Percentiles rank a stretch among this genome's conserved stretches.
phyloP scores from a whole-genome alignment of 2,329 filamentous ascomycete genomes.

The Didymella keratinophila region DNA sequence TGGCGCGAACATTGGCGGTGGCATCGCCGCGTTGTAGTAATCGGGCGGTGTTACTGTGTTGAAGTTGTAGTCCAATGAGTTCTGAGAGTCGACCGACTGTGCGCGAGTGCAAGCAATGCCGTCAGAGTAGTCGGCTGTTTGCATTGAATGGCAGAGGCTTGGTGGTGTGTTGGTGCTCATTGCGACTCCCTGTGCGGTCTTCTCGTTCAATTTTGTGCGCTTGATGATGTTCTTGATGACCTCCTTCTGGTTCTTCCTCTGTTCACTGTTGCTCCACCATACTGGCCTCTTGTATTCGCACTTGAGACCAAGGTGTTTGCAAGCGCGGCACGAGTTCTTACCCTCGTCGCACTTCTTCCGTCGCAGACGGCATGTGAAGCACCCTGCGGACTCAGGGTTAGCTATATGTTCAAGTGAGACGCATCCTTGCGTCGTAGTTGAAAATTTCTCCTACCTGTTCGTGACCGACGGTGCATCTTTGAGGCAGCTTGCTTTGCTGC shows the following conservation, averaged over 20 bases:
- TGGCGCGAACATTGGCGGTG: slow-evolving; percentile 57
- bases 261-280: slow-evolving; percentile 97
- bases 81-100: slow-evolving; percentile 81
- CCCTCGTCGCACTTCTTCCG: slow-evolving; percentile 75
- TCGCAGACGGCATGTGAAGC: slow-evolving; percentile 72
- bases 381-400: slow-evolving; percentile 60
- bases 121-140: slow-evolving; percentile 82
- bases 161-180: slow-evolving; percentile 71
- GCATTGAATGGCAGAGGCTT: slow-evolving; percentile 80
- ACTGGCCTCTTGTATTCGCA: slow-evolving; percentile 97
- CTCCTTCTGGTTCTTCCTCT: slow-evolving; percentile 87
- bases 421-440: slow-evolving; percentile 48
- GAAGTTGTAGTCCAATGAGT: slow-evolving; percentile 70
- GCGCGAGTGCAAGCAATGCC: slow-evolving; percentile 73
- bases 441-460: slow-evolving; percentile 76
- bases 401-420: slow-evolving; percentile 41
- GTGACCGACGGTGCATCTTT: slow-evolving; percentile 92
- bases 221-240: slow-evolving; percentile 97
- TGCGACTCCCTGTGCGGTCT: slow-evolving; percentile 65
- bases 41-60: slow-evolving; percentile 65
- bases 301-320: slow-evolving; percentile 75
- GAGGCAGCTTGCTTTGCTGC: slow-evolving; percentile 65
- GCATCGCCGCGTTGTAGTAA: slow-evolving; percentile 68
- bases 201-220: slow-evolving; percentile 92
- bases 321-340: slow-evolving; percentile 70